Conservation (phyloP, 192 early-diverging fungal species). For the Phycomyces blakesleeanus region DNA sequence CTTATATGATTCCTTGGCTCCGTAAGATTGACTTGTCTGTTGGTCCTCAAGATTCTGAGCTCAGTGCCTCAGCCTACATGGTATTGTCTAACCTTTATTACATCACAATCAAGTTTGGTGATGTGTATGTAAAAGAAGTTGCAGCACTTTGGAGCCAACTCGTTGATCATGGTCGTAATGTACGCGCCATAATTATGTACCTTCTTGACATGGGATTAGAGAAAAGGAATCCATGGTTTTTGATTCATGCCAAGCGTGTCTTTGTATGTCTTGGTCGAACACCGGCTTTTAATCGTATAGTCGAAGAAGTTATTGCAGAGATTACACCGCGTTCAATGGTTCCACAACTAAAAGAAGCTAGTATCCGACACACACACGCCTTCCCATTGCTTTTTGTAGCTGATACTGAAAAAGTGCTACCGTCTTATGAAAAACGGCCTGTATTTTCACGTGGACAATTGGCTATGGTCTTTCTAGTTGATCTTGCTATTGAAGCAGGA, state of each 20-base stretch:
- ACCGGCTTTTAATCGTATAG: constrained; percentile 48
- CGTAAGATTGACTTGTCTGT: constrained; percentile 64
- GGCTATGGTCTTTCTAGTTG: constrained; percentile 73
- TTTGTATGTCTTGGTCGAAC: constrained; percentile 72
- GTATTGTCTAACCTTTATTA: constrained; percentile 78
- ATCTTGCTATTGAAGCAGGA: constrained; percentile 74
- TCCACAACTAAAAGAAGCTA: constrained; percentile 42
- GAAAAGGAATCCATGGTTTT: constrained; percentile 75
- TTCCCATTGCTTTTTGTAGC: constrained; percentile 56
- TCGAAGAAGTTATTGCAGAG: constrained; percentile 59
- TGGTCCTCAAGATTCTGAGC: constrained; percentile 39
- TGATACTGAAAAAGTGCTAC: constrained; percentile 64
- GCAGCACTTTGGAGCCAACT: constrained; percentile 77
- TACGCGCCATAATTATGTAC: constrained; percentile 65
- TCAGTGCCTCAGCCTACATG: constrained; percentile 47
- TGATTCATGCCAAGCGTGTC: constrained; percentile 75
- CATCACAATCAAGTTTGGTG: constrained; percentile 77
- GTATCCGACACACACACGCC: constrained; percentile 27
- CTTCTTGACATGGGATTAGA: constrained; percentile 69
- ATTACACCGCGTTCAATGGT: constrained; percentile 74
- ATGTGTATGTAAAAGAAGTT: constrained; percentile 71
- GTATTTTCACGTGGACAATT: constrained; percentile 74
- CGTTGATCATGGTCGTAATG: constrained; percentile 56
- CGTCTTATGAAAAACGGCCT: constrained; percentile 58
- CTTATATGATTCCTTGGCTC: constrained; percentile 78